These are phyloP conservation scores for Leccinum uliginosum DNA, from an alignment of 768 basidiomycete species.

Conservation along the genomic window DNA sequence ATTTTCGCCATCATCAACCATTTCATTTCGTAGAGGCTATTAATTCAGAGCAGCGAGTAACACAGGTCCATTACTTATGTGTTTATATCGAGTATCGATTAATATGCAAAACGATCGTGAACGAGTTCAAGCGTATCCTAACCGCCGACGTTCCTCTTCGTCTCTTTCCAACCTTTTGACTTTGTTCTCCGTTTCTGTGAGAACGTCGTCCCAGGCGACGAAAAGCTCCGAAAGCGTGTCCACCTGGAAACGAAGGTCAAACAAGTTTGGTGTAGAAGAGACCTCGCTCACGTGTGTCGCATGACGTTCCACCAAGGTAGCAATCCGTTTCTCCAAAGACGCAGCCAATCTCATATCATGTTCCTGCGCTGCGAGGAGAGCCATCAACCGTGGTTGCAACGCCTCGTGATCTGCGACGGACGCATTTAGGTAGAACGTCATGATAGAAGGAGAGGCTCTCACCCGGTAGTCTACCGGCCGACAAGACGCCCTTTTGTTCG, in stretches of 20 bases:
- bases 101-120: constrained; percentile 5
- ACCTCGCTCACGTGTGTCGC: constrained; percentile 55
- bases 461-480: constrained; percentile 71
- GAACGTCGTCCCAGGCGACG: constrained; percentile 77
- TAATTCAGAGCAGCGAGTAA: constrained; percentile 12
- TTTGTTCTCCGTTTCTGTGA: constrained; percentile 63
- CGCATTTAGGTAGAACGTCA: too few relatives aligned
- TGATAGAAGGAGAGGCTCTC: too few relatives aligned
- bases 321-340: constrained; percentile 63
- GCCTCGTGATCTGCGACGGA: constrained; percentile 51
- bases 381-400: constrained; percentile 64
- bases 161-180: constrained; percentile 56
- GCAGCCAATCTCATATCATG: constrained; percentile 56
- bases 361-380: constrained; percentile 52
- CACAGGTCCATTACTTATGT: constrained; percentile 16
- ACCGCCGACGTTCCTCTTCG: constrained; percentile 50
- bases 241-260: constrained; percentile 42
- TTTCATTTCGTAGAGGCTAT: constrained; percentile 5
- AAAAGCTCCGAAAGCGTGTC: constrained; percentile 81
- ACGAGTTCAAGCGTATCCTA: constrained; percentile 49
- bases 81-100: constrained; percentile 16
- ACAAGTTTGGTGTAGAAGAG: neutral
- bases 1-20: constrained; percentile 1
- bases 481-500: constrained; percentile 65
- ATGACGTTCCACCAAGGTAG: constrained; percentile 61